These are phyloP conservation scores for Gentiana dahurica DNA, from an alignment of 257 asterid genomes.

Conservation along the genomic window DNA sequence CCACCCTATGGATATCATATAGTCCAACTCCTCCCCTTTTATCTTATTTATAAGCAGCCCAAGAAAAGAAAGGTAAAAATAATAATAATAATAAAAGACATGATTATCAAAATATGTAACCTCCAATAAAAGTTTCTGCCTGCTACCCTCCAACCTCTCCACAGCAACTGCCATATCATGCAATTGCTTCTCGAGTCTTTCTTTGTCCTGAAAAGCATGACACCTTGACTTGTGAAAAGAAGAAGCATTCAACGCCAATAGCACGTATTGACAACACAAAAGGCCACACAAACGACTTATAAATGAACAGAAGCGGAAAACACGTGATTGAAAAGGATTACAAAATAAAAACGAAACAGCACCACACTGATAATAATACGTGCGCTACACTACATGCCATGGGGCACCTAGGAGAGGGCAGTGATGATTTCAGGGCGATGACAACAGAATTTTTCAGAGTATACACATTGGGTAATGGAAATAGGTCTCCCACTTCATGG, in stretches of 20 bases:
- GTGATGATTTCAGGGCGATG: no score
- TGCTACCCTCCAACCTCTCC: slow-evolving; percentile 83
- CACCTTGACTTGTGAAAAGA: neutral
- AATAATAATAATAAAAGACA: neutral
- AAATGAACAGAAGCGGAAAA: neutral
- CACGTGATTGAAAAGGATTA: neutral
- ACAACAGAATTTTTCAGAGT: no score
- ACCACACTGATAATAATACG: no score
- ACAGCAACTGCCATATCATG: slow-evolving; percentile 92
- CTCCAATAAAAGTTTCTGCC: slow-evolving; percentile 88
- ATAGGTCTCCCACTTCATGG: no score
- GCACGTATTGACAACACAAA: neutral
- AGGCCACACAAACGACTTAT: neutral
- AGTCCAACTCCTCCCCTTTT: no score
- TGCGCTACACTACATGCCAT: no score
- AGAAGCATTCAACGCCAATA: neutral
- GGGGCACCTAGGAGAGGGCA: no score
- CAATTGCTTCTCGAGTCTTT: slow-evolving; percentile 84
- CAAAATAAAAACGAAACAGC: neutral
- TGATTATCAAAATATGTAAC: slow-evolving; percentile 21
- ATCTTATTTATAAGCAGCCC: neutral
- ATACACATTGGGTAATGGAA: no score
- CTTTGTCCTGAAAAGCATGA: slow-evolving; percentile 52
- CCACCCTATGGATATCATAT: no score
- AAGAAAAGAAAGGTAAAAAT: neutral